phyloP scores from a whole-genome alignment of 148 eudicot species.

The Fallopia convolvulus region DNA sequence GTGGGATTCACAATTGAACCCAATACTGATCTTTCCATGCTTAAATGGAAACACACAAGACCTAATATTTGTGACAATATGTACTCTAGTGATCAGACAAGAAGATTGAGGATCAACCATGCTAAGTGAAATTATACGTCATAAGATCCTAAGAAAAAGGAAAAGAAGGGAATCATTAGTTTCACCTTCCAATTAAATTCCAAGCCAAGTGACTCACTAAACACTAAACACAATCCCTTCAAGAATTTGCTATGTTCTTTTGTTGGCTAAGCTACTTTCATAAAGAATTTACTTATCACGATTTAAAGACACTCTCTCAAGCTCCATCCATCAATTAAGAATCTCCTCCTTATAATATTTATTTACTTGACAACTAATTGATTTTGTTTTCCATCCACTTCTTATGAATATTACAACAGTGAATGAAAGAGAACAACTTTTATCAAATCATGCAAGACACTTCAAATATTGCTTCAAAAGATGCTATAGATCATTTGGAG shows the following conservation, averaged over 20 bases:
- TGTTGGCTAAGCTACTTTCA: neutral
- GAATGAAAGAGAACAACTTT: neutral
- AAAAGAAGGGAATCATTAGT: neutral
- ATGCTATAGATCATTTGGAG: neutral
- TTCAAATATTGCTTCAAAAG: neutral
- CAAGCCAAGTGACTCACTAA: neutral
- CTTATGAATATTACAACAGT: neutral
- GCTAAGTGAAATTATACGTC: constrained; percentile 7
- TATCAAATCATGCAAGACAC: neutral
- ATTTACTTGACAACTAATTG: neutral
- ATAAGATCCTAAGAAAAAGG: neutral
- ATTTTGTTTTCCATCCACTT: neutral
- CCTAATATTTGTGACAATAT: neutral
- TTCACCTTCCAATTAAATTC: neutral
- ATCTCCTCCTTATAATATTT: neutral
- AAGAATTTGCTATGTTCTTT: neutral
- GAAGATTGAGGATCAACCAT: constrained; percentile 1
- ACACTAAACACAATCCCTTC: neutral
- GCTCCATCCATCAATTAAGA: neutral
- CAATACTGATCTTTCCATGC: neutral
- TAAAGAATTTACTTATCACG: neutral
- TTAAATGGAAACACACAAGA: neutral
- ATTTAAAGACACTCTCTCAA: neutral
- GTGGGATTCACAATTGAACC: neutral
- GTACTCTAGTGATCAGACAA: neutral